Conservation (phyloP, 75 land plant species). For the Chamaecyparis obtusa region DNA sequence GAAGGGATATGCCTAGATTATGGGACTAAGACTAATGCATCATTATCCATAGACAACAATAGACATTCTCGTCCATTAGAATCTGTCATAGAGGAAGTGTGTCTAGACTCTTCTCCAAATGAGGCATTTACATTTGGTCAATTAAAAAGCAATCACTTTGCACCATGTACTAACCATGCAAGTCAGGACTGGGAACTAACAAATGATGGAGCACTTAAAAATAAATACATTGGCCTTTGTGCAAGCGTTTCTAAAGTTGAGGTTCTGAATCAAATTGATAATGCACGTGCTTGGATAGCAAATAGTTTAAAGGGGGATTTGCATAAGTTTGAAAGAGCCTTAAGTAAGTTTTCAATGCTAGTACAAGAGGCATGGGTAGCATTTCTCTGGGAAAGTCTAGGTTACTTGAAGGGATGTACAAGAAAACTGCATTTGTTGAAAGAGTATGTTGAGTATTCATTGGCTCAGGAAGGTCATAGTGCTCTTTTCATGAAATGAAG, state of each 20-base stretch:
- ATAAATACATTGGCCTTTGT: slow-evolving; percentile 61
- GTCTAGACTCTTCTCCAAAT: slow-evolving; percentile 48
- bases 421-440: no score
- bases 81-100: slow-evolving; percentile 13
- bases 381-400: no score
- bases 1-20: slow-evolving; percentile 36
- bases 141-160: slow-evolving; percentile 16
- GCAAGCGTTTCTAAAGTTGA: slow-evolving; percentile 31
- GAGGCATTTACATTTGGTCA: slow-evolving; percentile 23
- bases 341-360: no score
- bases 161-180: slow-evolving; percentile 37
- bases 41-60: slow-evolving; percentile 22
- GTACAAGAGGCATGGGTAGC: no score
- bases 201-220: slow-evolving; percentile 47
- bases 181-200: slow-evolving; percentile 75
- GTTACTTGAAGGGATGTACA: no score
- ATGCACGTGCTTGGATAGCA: slow-evolving; percentile 66
- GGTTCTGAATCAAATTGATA: slow-evolving; percentile 29
- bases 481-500: no score
- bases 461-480: no score
- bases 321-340: no score
- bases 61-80: slow-evolving; percentile 30
- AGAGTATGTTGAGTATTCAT: no score
- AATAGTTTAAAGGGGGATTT: slow-evolving; percentile 65
- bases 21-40: slow-evolving; percentile 7